phyloP scores from a whole-genome alignment of 2,329 filamentous ascomycete species.

The Penicillium paneum region DNA sequence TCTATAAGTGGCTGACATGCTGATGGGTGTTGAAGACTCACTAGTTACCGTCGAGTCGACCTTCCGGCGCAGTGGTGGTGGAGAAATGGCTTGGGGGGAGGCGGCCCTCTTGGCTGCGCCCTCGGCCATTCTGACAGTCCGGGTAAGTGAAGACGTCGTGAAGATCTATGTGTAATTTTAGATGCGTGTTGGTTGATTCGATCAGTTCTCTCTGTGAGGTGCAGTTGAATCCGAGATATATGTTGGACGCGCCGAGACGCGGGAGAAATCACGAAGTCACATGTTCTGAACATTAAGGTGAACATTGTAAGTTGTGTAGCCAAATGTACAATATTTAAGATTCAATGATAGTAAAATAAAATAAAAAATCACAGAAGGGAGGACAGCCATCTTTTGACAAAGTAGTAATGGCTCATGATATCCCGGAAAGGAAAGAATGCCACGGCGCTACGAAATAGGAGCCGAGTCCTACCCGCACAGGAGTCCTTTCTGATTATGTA shows the following conservation, averaged over 20 bases:
- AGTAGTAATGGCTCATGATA: neutral
- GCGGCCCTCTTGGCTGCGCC: constrained; percentile 35
- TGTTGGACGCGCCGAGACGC: constrained; percentile 27
- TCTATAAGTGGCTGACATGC: neutral
- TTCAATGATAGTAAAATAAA: no score
- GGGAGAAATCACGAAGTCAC: constrained; percentile 39
- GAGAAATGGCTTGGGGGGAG: constrained; percentile 51
- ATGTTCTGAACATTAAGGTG: constrained; percentile 24
- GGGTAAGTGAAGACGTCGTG: constrained; percentile 15
- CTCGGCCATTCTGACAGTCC: constrained; percentile 28
- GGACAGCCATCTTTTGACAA: neutral
- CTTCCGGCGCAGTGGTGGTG: constrained; percentile 56
- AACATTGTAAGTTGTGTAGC: neutral
- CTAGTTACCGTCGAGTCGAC: constrained; percentile 55
- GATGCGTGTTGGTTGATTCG: neutral
- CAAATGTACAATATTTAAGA: neutral
- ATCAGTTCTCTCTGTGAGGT: neutral
- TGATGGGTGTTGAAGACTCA: constrained; percentile 27
- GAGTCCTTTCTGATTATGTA: no score
- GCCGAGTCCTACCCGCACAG: neutral
- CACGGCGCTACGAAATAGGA: no score
- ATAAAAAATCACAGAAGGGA: neutral
- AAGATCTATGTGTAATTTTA: neutral
- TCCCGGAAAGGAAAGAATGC: neutral
- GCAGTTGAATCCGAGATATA: neutral